Percentiles rank a stretch among this genome's conserved stretches.
Conservation (phyloP, 371 early-diverging fungal species). For the Mucor ambiguus region DNA sequence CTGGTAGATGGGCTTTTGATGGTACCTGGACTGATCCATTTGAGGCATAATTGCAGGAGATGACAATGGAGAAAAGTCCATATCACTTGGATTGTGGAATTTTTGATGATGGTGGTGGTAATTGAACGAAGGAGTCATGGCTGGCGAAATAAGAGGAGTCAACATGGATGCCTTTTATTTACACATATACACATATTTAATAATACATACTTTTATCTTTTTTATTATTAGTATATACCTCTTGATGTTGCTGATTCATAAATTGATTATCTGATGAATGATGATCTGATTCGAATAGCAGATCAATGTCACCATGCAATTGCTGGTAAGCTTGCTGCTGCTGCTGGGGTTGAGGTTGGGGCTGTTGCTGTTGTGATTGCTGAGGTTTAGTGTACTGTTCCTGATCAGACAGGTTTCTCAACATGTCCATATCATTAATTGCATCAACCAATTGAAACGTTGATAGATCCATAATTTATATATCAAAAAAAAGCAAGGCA, state of each 20-base stretch:
- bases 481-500: background rate
- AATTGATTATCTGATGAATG: slow-evolving; percentile 6
- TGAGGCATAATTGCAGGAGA: slow-evolving; percentile 60
- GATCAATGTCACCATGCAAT: slow-evolving; percentile 19
- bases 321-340: slow-evolving; percentile 12
- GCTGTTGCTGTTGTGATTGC: slow-evolving; percentile 1
- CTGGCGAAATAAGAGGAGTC: slow-evolving; percentile 68
- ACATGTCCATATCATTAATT: slow-evolving; percentile 29
- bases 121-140: slow-evolving; percentile 60
- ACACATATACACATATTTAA: background rate
- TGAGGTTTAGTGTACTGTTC: slow-evolving; percentile 7
- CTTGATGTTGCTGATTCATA: slow-evolving; percentile 16
- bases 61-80: slow-evolving; percentile 61
- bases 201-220: slow-evolving; percentile 12
- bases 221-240: slow-evolving; percentile 21
- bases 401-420: slow-evolving; percentile 21
- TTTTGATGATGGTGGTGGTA: slow-evolving; percentile 35
- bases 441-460: slow-evolving; percentile 26
- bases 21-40: slow-evolving; percentile 8
- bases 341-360: background rate
- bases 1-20: slow-evolving; percentile 8
- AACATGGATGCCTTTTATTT: slow-evolving; percentile 23
- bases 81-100: slow-evolving; percentile 27
- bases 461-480: slow-evolving; percentile 24
- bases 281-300: slow-evolving; percentile 18